Evolutionary conservation across 148 eudicot species (phyloP), one percentile per base, ranked within the genome.

Genomic region (Arbutus unedo): DNA sequence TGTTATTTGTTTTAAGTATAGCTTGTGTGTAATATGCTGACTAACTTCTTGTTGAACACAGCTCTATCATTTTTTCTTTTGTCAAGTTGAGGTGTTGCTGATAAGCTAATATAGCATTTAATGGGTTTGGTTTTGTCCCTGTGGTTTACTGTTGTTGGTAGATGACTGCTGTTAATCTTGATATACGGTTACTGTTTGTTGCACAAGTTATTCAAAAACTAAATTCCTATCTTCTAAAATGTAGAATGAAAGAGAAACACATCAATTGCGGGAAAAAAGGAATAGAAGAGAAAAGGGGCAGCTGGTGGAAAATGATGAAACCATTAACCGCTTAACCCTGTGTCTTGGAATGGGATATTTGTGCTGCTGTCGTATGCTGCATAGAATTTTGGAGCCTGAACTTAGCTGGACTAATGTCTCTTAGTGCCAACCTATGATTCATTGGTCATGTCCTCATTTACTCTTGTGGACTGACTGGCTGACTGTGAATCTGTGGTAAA

Each of bases 381-480:
- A 10, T 75, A 16, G 57, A 49, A 48, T 75, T 50, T 76, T 47
- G 78, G n/a, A 77, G 5, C 41, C 21, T 25, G n/a, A 72, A 19
- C 64, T 55, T 77, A 44, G 38, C 62, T 31, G 23, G 18, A 55
- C 13, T 43, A 43, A 49, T 76, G 43, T 82, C 21, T 45, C 66
- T n/a, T 25, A 48, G 23, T 47, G 56, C 57, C 74, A 47, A 62
- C 74, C 57, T 25, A 23, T 48, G 67, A 57, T 62, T 57, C 54
- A 62, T 48, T 49, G 44, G 56, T 44, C 54, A 78, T 81, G 43
- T 31, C 71, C 0, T 68, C 70, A 18, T 82, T 56, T 82, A 31
- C 81, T 47, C 31, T 8, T 43, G 47, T 78, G 43, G 80, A 56
- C 64, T 43, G 80, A n/a, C 15, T 9, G 43, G 43, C 15, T 66